Conservation (phyloP, 106 monocot genomes). For the Apostasia ramifera region DNA sequence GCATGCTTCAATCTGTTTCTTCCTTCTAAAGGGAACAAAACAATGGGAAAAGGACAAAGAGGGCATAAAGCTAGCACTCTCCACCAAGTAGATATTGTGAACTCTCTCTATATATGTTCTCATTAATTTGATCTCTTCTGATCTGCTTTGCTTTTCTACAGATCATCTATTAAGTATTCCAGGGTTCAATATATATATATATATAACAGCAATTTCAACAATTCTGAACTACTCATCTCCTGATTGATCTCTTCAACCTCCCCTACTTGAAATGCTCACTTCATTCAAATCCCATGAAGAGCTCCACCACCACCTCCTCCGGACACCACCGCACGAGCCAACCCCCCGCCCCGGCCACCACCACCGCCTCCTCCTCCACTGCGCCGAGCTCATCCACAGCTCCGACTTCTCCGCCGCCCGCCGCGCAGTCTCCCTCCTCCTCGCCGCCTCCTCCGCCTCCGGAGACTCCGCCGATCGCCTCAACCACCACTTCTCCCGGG, state of each 20-base stretch:
- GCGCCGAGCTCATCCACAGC: slow-evolving; percentile 56
- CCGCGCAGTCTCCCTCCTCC: slow-evolving; percentile 22
- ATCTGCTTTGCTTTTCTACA: too few relatives aligned
- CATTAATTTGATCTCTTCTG: too few relatives aligned
- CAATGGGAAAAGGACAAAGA: slow-evolving; percentile 2
- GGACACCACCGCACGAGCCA: slow-evolving; percentile 5
- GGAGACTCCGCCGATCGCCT: slow-evolving; percentile 68
- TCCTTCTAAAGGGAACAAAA: background rate
- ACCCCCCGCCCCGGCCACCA: background rate
- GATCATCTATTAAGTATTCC: too few relatives aligned
- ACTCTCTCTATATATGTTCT: too few relatives aligned
- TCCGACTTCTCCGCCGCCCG: slow-evolving; percentile 39
- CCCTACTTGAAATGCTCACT: slow-evolving; percentile 41
- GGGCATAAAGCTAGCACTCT: background rate
- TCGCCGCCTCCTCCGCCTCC: slow-evolving; percentile 33
- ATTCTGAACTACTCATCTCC: background rate
- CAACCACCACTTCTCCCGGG: slow-evolving; percentile 49
- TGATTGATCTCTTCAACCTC: background rate
- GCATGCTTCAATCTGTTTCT: background rate
- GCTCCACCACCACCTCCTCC: slow-evolving; percentile 11
- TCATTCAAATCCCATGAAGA: slow-evolving; percentile 47
- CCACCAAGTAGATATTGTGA: too few relatives aligned
- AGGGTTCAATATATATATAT: too few relatives aligned
- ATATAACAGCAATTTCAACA: too few relatives aligned
- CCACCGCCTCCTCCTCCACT: slow-evolving; percentile 19